Conservation (phyloP, 257 asterid species). For the Forsythia suspensa region DNA sequence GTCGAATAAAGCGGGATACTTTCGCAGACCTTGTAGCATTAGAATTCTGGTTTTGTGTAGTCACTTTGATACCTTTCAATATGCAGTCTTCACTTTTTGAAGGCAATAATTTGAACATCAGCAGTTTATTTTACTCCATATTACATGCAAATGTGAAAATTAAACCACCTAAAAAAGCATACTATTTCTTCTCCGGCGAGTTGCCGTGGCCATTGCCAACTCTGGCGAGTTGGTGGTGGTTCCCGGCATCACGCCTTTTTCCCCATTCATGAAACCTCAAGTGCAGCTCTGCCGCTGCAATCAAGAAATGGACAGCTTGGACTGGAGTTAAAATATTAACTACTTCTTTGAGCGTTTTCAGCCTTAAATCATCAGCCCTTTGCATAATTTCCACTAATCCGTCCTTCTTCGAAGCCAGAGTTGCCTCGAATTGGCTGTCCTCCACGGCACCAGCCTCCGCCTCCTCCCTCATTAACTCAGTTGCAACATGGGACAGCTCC, state of each 20-base stretch:
- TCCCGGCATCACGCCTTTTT: conserved; percentile 35
- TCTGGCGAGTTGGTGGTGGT: not conserved
- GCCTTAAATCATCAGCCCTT: conserved; percentile 61
- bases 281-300: conserved; percentile 77
- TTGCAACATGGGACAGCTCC: conserved; percentile 42
- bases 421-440: conserved; percentile 12
- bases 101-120: not conserved
- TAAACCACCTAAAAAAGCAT: not conserved
- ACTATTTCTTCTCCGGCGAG: not conserved
- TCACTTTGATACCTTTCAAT: not conserved
- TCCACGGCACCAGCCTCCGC: conserved; percentile 12
- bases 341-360: conserved; percentile 45
- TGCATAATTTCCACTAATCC: conserved; percentile 34
- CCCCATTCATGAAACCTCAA: conserved; percentile 85
- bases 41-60: conserved; percentile 2
- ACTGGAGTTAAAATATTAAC: conserved; percentile 33
- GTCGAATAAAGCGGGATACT: conserved; percentile 28
- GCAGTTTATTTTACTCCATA: too few relatives aligned
- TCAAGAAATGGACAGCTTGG: conserved; percentile 66
- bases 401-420: conserved; percentile 45
- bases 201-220: too few relatives aligned
- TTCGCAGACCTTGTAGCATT: conserved; percentile 14
- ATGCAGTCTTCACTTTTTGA: not conserved
- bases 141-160: not conserved
- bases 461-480: conserved; percentile 38